Evolutionary conservation across 257 asterid species (phyloP), one percentile per base, ranked within the genome.

Genomic region (Gardenia jasminoides): DNA sequence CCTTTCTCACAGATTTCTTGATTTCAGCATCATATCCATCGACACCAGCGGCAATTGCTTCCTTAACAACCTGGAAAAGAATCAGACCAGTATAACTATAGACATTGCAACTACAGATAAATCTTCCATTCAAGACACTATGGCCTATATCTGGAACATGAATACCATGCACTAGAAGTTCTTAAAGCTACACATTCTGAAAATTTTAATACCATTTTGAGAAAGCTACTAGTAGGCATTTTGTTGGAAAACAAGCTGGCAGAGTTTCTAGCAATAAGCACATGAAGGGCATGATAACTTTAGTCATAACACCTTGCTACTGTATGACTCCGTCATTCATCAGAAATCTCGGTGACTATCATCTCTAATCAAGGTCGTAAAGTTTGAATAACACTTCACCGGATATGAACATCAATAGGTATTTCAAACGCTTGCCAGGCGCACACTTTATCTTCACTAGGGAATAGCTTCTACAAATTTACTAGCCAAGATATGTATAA

Each of bases 11-110:
- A 46, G 92, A 70, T 80, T 93, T 91, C 85, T 82, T 86, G 59
- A 84, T 88, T 80, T 89, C 97, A 22, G 88, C 76, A 86, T 93
- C 96, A 82, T 91, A 96, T 52, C 99, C 94, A 76, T 91, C 96
- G 26, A 87, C 89, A 71, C 98, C 99, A 26, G 89, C 80, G 77
- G 91, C 87, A 67, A 96, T 76, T 77, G 99, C 99, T 83, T 93
- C 97, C 91, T 86, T 90, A 31, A 93, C 97, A 84, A 92, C 81
- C 98, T 96, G 89, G 72, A 75, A 72, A 77, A 81, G 41, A 70
- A 79, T 72, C 71, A 43, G 43, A 78, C 70, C 69, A 70, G 39
- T 28, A 11, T 13, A 52, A 56, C 31, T 26, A 59, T 52, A 13
- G 46, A 28, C 20, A 56, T 54, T 24, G n/a, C 20, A 12, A 1